These are phyloP conservation scores for Pterocarpus macrocarpus DNA, from an alignment of 306 rosid genomes.

Conservation along the genomic window DNA sequence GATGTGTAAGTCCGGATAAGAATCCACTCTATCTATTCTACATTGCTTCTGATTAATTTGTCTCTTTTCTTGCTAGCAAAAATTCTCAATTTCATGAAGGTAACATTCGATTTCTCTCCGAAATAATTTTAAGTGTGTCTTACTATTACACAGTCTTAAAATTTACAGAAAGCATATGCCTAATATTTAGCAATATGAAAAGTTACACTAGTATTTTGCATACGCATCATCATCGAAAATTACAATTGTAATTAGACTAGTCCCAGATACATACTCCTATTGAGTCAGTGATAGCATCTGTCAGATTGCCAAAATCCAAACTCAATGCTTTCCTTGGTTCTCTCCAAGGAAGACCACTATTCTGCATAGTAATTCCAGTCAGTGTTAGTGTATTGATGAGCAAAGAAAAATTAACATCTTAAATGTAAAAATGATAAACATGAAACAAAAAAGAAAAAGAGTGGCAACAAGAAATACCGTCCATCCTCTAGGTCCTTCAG, in stretches of 20 bases:
- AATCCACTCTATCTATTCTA: conserved; percentile 8
- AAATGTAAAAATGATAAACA: conserved; percentile 11
- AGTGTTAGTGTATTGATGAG: conserved; percentile 34
- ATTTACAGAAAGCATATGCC: conserved; percentile 9
- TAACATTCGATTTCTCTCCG: background rate
- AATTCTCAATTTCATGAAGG: conserved; percentile 5
- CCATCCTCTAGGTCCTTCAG: conserved; percentile 99
- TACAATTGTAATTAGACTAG: conserved; percentile 37
- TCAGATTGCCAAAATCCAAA: conserved; percentile 61
- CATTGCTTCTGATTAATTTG: background rate
- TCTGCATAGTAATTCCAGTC: conserved; percentile 62
- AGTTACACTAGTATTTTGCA: conserved; percentile 7
- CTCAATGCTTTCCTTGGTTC: conserved; percentile 60
- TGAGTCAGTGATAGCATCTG: conserved; percentile 66
- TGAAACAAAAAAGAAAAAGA: background rate
- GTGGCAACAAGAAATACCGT: conserved; percentile 60
- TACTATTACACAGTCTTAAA: conserved; percentile 2
- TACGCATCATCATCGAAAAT: conserved; percentile 25
- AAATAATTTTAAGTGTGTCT: background rate
- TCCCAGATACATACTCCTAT: conserved; percentile 76
- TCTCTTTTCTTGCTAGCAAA: background rate
- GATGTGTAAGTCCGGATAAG: background rate
- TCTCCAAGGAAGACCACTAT: conserved; percentile 88
- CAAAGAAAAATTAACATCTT: background rate
- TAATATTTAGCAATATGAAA: conserved; percentile 26